These are phyloP conservation scores for Penicillium polonicum DNA, from an alignment of 2,329 filamentous ascomycete genomes.

Conservation along the genomic window DNA sequence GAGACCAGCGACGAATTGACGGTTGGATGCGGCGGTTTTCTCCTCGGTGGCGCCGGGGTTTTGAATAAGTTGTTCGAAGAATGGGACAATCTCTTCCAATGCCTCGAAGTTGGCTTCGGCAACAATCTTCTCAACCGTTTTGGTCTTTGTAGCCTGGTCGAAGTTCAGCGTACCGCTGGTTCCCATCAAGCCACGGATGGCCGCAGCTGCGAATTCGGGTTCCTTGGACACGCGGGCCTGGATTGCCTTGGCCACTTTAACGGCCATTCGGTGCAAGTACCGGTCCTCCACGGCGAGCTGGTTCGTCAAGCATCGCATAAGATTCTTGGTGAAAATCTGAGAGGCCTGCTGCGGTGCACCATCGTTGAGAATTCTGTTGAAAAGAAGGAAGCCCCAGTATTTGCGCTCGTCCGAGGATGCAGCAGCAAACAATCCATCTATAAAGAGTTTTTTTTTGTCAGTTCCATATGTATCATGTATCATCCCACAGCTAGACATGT, in stretches of 20 bases:
- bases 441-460: slow-evolving; percentile 22
- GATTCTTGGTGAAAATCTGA: slow-evolving; percentile 75
- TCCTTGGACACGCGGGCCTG: slow-evolving; percentile 63
- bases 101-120: slow-evolving; percentile 55
- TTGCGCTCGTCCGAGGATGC: slow-evolving; percentile 84
- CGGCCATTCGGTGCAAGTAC: slow-evolving; percentile 75
- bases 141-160: slow-evolving; percentile 80
- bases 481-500: slow-evolving; percentile 16
- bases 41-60: slow-evolving; percentile 48
- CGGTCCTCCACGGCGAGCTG: slow-evolving; percentile 75
- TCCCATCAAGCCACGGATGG: slow-evolving; percentile 68
- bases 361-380: slow-evolving; percentile 68
- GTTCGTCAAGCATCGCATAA: slow-evolving; percentile 79
- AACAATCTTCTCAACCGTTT: slow-evolving; percentile 75
- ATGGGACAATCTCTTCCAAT: slow-evolving; percentile 55
- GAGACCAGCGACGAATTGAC: slow-evolving; percentile 53
- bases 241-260: slow-evolving; percentile 71
- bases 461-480: neutral
- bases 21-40: slow-evolving; percentile 45
- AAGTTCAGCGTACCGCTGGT: slow-evolving; percentile 73
- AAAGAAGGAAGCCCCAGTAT: slow-evolving; percentile 85
- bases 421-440: slow-evolving; percentile 79
- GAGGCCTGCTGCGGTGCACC: slow-evolving; percentile 52
- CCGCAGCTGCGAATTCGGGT: slow-evolving; percentile 57
- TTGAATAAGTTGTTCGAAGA: slow-evolving; percentile 49